Base-by-base conservation (phyloP, 108 stramenopile species). In the Pseudonitzschia pungens region DNA sequence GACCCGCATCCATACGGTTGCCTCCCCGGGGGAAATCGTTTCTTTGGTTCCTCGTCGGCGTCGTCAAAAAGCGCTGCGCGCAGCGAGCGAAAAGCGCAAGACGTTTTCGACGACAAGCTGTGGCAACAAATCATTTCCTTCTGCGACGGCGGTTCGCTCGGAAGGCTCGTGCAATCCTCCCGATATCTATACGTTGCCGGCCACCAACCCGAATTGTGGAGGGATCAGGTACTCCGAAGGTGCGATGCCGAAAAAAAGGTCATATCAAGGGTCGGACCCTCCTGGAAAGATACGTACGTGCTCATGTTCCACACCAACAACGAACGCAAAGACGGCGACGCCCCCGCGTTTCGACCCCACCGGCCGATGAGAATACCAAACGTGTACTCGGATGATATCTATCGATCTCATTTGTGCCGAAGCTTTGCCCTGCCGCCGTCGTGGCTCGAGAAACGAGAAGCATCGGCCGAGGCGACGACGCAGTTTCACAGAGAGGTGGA, bases 201-300 rank as follows among this genome's bases (percentile, higher is more conserved):
- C 29, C 91, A 94, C 82, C 89, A 90, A 65, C 89, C 87, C 15
- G 90, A 92, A 54, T 69, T 94, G 60, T 94, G 93, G 93, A 84
- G 93, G 70, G 93, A 94, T 77, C 77, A 90, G 71, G 84, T 83
- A 0, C 72, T 93, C 50, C 66, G 87, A 64, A 41, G 65, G 48
- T 90, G 81, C 24, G 60, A 74, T 10, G 42, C 24, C 16, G 50
- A 74, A 65, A 69, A 60, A 43, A 12, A 26, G 27, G 45, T 36
- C 4, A 68, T 70, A 53, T 58, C 62, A 21, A 55, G 77, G 59
- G 22, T 77, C 69, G 54, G 63, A 29, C 21, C 57, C 15, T 29
- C 77, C 51, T 81, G 80, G 69, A 67, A 74, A 53, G 71, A 72
- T 41, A 71, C 56, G 40, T 62, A 58, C 48, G 44, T 71, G 24